These are phyloP conservation scores for Beauveria pseudobassiana DNA, from an alignment of 2,329 filamentous ascomycete species.

Conservation along the genomic window DNA sequence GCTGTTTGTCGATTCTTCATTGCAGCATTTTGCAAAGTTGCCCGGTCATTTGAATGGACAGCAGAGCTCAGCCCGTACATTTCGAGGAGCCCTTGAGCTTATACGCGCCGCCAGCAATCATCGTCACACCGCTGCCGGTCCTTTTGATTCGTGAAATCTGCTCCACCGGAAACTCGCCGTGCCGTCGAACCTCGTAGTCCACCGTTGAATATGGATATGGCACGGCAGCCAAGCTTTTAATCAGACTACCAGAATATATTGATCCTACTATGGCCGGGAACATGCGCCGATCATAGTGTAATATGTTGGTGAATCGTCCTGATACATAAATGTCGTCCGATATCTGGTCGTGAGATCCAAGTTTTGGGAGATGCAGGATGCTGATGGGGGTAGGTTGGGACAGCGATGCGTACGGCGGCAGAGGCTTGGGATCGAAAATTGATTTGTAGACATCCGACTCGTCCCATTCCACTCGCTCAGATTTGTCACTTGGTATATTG, in stretches of 20 bases:
- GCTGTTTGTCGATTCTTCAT: constrained; percentile 80
- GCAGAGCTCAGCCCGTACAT: constrained; percentile 58
- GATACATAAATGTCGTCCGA: constrained; percentile 81
- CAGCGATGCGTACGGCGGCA: constrained; percentile 59
- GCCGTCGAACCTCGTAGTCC: constrained; percentile 50
- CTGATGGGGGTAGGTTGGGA: constrained; percentile 76
- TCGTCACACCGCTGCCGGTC: constrained; percentile 48
- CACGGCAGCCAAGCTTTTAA: constrained; percentile 65
- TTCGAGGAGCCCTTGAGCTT: constrained; percentile 87
- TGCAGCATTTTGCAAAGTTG: constrained; percentile 34
- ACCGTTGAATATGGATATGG: constrained; percentile 59
- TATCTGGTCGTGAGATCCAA: constrained; percentile 43
- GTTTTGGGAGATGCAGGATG: constrained; percentile 66
- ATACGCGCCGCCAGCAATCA: constrained; percentile 83
- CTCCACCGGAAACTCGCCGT: constrained; percentile 47
- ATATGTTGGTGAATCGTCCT: constrained; percentile 79
- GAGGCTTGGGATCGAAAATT: constrained; percentile 45
- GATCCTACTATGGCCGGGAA: constrained; percentile 72
- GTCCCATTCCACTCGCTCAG: constrained; percentile 29
- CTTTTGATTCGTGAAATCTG: constrained; percentile 47
- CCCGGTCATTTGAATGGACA: constrained; percentile 20
- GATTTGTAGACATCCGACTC: constrained; percentile 25
- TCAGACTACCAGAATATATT: constrained; percentile 73
- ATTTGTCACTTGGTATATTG: constrained; percentile 23
- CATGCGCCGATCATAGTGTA: constrained; percentile 82